These are phyloP conservation scores for Linnemannia hyalina DNA, from an alignment of 192 early-diverging fungal genomes.

Conservation along the genomic window DNA sequence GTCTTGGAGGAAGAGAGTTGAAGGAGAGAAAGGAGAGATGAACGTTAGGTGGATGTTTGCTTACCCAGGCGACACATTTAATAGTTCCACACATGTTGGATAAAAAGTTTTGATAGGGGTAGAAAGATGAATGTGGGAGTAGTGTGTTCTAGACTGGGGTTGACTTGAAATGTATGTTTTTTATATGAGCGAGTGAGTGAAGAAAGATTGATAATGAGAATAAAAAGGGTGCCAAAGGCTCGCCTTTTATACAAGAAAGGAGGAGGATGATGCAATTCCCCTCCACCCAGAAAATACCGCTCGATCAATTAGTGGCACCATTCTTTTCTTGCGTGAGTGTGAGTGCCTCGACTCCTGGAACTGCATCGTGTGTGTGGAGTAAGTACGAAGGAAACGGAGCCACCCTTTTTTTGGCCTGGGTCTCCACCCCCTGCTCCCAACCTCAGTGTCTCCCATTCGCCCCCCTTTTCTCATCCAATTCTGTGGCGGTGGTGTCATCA, in stretches of 20 bases:
- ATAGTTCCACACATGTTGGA: conserved; percentile 38
- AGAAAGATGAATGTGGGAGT: neutral
- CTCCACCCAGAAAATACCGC: neutral
- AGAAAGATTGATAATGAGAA: neutral
- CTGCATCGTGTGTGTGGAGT: neutral
- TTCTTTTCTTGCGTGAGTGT: neutral
- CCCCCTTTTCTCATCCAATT: neutral
- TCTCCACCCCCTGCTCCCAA: neutral
- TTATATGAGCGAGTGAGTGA: neutral
- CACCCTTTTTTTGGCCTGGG: neutral
- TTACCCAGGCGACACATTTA: conserved; percentile 42
- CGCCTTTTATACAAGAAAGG: neutral
- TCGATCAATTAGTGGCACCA: neutral
- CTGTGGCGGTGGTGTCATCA: neutral
- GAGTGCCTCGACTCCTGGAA: neutral
- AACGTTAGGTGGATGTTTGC: neutral
- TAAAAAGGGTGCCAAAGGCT: neutral
- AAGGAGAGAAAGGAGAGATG: neutral
- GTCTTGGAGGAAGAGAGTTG: neutral
- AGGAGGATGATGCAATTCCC: neutral
- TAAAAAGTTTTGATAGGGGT: neutral
- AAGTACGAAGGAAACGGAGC: neutral
- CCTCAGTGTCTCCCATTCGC: neutral
- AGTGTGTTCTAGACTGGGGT: neutral
- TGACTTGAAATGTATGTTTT: neutral